Evolutionary conservation across 2,329 filamentous ascomycete species (phyloP).

Genomic region (Xylariaceae sp.): DNA sequence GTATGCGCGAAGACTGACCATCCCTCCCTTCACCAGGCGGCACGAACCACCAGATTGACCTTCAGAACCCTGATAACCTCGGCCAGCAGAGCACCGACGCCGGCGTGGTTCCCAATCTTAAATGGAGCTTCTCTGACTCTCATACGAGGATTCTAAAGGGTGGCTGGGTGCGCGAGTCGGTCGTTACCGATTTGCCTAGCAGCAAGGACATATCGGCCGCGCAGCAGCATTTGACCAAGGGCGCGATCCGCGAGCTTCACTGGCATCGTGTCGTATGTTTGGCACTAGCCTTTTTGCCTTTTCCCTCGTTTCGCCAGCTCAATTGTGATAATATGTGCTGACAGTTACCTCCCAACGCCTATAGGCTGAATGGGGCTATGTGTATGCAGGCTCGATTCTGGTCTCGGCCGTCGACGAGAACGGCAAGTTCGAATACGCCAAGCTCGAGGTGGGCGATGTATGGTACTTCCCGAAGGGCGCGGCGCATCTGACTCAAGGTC

Average conservation of each 20-base stretch:
- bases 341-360: not conserved
- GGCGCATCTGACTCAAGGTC: slow-evolving; percentile 68
- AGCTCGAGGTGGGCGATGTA: slow-evolving; percentile 66
- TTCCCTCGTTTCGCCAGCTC: too few relatives aligned
- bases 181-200: slow-evolving; percentile 69
- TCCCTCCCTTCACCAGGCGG: slow-evolving; percentile 55
- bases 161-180: slow-evolving; percentile 71
- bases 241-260: slow-evolving; percentile 69
- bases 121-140: slow-evolving; percentile 74
- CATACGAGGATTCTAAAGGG: slow-evolving; percentile 67
- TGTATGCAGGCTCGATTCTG: slow-evolving; percentile 62
- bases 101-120: slow-evolving; percentile 70
- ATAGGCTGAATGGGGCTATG: slow-evolving; percentile 71
- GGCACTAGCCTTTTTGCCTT: not conserved
- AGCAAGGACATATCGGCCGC: slow-evolving; percentile 72
- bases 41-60: slow-evolving; percentile 66
- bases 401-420: slow-evolving; percentile 68
- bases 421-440: slow-evolving; percentile 61
- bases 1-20: slow-evolving; percentile 6
- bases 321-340: too few relatives aligned
- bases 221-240: slow-evolving; percentile 72
- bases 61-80: slow-evolving; percentile 69
- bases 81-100: slow-evolving; percentile 67
- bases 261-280: slow-evolving; percentile 69
- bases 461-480: slow-evolving; percentile 74